Base-by-base conservation (phyloP, 75 land plant species). In the Selaginella moellendorffii region DNA sequence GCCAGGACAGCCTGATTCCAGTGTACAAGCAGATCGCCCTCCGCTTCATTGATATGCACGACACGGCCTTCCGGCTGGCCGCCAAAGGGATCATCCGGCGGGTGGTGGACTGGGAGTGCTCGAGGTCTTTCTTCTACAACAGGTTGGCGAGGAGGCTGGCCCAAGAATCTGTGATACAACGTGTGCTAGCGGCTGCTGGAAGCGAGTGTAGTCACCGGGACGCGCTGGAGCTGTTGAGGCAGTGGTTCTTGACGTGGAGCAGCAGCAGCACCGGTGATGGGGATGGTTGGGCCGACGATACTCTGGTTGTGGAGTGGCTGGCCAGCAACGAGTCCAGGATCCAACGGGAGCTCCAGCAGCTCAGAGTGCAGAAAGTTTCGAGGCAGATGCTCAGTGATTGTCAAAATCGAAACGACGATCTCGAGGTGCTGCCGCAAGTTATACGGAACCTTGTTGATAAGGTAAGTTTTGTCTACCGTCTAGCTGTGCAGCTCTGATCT, bases 11-110 rank as follows among this genome's bases (percentile, higher is more conserved):
- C 36, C 77, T 93, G 64, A 30, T 82, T 58, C 98, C 98, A 0
- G 66, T 82, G 1, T 93, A 93, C 67, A 89, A 80, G 60, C 98
- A 93, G 69, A 84, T 93, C 30, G 98, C 98, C 22, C 88, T 88
- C 29, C 68, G 70, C 54, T 93, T 93, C 80, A 87, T 86, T 0
- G 90, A 93, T 67, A 63, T 93, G 54, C 98, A 93, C 54, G 98
- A 93, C 63, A 93, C 90, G 2, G 78, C 98, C n/a, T 63, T 78
- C 27, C 72, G 98, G 59, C 83, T 93, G 87, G 98, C 87, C 42
- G 98, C 96, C 28, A 93, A 93, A 80, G 96, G 87, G 5, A 89
- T n/a, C 61, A 64, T 54, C 52, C 27, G n/a, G n/a, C 60, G 20
- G 8, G 20, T 20, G 24, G 71, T 70, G 18, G 65, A 62, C n/a